These are phyloP conservation scores for Phytophthora citricola DNA, from an alignment of 352 stramenopile genomes.

Conservation along the genomic window DNA sequence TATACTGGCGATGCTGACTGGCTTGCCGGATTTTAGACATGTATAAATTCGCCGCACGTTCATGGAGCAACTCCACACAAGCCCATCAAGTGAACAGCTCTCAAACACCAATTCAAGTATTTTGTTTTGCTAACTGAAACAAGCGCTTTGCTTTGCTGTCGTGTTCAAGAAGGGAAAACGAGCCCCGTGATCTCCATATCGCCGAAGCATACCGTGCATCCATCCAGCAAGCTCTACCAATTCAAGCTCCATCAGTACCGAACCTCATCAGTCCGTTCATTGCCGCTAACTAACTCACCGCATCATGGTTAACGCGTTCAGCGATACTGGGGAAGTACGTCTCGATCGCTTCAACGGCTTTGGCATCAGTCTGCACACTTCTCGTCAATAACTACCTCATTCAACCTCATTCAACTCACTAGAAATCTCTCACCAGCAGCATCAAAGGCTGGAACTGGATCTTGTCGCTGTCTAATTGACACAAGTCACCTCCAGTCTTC, in stretches of 20 bases:
- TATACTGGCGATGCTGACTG: slow-evolving; percentile 81
- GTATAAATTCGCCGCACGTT: slow-evolving; percentile 31
- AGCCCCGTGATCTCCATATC: slow-evolving; percentile 47
- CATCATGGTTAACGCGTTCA: slow-evolving; percentile 46
- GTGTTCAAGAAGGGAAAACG: slow-evolving; percentile 24
- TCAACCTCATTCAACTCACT: too few species aligned
- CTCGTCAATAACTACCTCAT: too few species aligned
- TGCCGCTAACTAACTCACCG: slow-evolving; percentile 25
- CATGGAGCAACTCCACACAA: slow-evolving; percentile 7
- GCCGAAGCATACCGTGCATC: slow-evolving; percentile 60
- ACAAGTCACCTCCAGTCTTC: slow-evolving; percentile 72
- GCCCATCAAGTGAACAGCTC: slow-evolving; percentile 8
- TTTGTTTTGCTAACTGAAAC: slow-evolving; percentile 33
- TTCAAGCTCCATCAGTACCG: slow-evolving; percentile 5
- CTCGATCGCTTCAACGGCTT: slow-evolving; percentile 58
- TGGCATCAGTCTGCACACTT: slow-evolving; percentile 53
- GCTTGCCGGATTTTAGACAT: slow-evolving; percentile 74
- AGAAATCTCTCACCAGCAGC: slow-evolving; percentile 34
- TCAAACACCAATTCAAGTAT: slow-evolving; percentile 35
- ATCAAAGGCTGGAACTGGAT: slow-evolving; percentile 49
- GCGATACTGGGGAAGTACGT: slow-evolving; percentile 74
- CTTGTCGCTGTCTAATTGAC: slow-evolving; percentile 54
- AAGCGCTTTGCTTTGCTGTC: neutral
- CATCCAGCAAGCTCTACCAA: slow-evolving; percentile 37
- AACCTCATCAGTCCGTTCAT: neutral